These are phyloP conservation scores for Trichosporon sp. DNA, from an alignment of 1,284 basidiomycete genomes.

Conservation along the genomic window DNA sequence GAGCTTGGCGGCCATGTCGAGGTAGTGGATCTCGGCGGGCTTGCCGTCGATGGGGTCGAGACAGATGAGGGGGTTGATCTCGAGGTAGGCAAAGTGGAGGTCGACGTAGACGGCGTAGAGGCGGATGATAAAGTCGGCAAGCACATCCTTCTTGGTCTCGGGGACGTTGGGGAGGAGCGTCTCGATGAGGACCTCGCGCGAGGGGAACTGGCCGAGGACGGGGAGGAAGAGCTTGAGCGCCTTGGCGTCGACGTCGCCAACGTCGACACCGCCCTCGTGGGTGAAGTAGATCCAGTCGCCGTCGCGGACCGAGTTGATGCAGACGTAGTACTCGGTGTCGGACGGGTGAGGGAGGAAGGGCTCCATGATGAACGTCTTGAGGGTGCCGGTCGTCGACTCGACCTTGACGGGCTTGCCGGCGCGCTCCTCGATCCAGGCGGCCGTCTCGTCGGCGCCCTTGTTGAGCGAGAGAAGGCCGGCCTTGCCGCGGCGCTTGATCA, in stretches of 20 bases:
- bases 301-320: constrained; percentile 92
- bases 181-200: constrained; percentile 66
- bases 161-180: constrained; percentile 76
- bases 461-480: constrained; percentile 91
- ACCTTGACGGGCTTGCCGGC: constrained; percentile 93
- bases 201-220: constrained; percentile 71
- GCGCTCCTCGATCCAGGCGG: constrained; percentile 78
- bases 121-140: constrained; percentile 89
- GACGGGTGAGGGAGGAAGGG: constrained; percentile 95
- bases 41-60: constrained; percentile 73
- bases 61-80: constrained; percentile 98
- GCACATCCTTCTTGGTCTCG: constrained; percentile 71
- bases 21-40: constrained; percentile 82
- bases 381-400: constrained; percentile 85
- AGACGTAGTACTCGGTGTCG: constrained; percentile 96
- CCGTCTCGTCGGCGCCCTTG: constrained; percentile 83
- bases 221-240: constrained; percentile 84
- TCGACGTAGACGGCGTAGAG: constrained; percentile 97
- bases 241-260: constrained; percentile 98
- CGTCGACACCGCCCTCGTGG: constrained; percentile 97
- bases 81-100: constrained; percentile 90
- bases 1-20: constrained; percentile 99
- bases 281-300: constrained; percentile 98
- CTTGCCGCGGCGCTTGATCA: constrained; percentile 99
- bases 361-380: constrained; percentile 97